Evolutionary conservation across 768 basidiomycete genomes (phyloP).

Genomic region (Chalciporus pseudorubinellus): DNA sequence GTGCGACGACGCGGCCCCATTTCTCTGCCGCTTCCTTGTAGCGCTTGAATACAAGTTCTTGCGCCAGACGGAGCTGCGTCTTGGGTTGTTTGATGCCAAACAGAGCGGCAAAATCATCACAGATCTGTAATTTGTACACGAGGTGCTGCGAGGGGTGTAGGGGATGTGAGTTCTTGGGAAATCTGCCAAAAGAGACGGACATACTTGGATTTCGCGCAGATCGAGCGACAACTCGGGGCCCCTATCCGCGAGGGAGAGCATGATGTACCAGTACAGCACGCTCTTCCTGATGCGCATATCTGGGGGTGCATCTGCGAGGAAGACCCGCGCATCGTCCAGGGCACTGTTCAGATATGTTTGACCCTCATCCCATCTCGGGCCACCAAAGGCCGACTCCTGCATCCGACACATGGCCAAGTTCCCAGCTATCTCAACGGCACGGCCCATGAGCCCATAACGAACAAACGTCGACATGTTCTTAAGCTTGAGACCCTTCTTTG

Average conservation of each 20-base stretch:
- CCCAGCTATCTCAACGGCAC: conserved; percentile 60
- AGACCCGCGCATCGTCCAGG: conserved; percentile 56
- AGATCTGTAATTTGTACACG: conserved; percentile 43
- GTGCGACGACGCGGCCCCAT: conserved; percentile 45
- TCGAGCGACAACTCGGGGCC: conserved; percentile 50
- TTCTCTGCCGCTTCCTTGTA: conserved; percentile 45
- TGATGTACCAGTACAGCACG: conserved; percentile 57
- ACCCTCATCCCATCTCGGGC: conserved; percentile 55
- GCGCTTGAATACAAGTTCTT: conserved; percentile 47
- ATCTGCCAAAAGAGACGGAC: neutral
- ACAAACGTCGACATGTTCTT: conserved; percentile 53
- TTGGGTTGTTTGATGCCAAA: conserved; percentile 46
- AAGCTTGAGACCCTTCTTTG: conserved; percentile 67
- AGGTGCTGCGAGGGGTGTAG: conserved; percentile 29
- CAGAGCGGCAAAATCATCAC: conserved; percentile 51
- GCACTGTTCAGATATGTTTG: conserved; percentile 60
- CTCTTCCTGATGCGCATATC: conserved; percentile 61
- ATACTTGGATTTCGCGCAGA: conserved; percentile 51
- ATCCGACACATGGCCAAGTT: conserved; percentile 52
- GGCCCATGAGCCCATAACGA: conserved; percentile 53
- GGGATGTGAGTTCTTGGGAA: neutral
- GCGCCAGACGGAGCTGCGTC: conserved; percentile 52
- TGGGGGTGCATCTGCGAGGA: conserved; percentile 54
- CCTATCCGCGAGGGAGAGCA: conserved; percentile 50
- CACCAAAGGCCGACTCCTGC: conserved; percentile 41